Evolutionary conservation across 345 rosid species (phyloP), one percentile per base, ranked within the genome.

Genomic region (Carallia brachiata): DNA sequence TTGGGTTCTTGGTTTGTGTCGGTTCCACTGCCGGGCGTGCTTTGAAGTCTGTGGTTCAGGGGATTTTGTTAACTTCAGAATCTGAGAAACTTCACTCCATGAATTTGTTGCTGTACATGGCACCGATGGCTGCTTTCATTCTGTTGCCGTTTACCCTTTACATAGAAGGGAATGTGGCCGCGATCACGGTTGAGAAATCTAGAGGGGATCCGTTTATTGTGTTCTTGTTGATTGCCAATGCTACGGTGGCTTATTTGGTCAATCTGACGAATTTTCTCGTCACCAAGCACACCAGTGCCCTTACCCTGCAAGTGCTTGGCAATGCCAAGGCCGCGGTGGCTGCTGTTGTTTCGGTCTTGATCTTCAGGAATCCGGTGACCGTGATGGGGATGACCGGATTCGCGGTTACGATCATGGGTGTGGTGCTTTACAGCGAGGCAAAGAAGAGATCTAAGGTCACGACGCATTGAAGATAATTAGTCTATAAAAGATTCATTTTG

Each of bases 251-350:
- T 2, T 95, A 95, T 83, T 67, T 92, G 83, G 99, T 95, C 47
- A 95, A 95, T 63, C 76, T 95, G 83, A 88, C 99, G 5, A 95
- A 95, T 80, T 95, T 95, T 77, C 78, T 95, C 85, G 99, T 95
- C 75, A 95, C 98, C 18, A 95, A 92, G 85, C 97, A 95, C 79
- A 95, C 99, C 2, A 92, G 99, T 75, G 99, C 99, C 8, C 81
- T 95, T 71, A 95, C 99, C 54, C 72, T 95, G 73, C 99, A 95
- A 82, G 99, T 95, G 67, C 77, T 92, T n/a, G 99, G 99, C 19
- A 95, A 95, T 74, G 98, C 97, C n/a, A 95, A 95, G 81, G 99
- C 99, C 0, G 99, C 98, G 0, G 85, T 89, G 78, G 99, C 99
- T 0, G 99, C 99, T 4, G 91, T 88, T 27, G 97, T 95, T 18